phyloP scores from a whole-genome alignment of 148 eudicot genomes.

The Spergularia marina region DNA sequence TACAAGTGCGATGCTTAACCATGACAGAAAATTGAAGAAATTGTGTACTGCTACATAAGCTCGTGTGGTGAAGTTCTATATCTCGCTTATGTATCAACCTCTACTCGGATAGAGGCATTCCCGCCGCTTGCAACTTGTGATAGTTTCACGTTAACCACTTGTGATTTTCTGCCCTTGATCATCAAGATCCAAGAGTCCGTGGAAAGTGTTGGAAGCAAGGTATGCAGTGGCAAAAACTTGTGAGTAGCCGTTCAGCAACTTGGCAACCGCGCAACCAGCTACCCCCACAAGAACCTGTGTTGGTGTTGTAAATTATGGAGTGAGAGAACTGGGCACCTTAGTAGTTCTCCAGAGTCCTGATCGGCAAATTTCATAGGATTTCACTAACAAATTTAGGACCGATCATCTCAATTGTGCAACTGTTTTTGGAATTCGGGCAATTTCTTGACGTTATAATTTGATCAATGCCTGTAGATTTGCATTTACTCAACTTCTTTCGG shows the following conservation, averaged over 20 bases:
- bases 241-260: neutral
- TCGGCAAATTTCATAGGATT: neutral
- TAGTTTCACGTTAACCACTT: neutral
- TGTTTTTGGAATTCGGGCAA: too few relatives aligned
- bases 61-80: slow-evolving; percentile 15
- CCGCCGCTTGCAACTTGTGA: neutral
- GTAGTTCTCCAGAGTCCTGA: neutral
- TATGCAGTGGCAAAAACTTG: neutral
- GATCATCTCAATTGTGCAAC: neutral
- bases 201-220: neutral
- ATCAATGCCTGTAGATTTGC: too few relatives aligned
- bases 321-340: neutral
- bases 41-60: slow-evolving; percentile 19
- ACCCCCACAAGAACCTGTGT: neutral
- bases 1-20: slow-evolving; percentile 80
- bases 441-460: too few relatives aligned
- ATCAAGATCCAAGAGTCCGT: too few relatives aligned
- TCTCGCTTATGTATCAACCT: neutral
- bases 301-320: slow-evolving; percentile 12
- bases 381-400: neutral
- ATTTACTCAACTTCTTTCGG: too few relatives aligned
- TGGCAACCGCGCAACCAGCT: neutral
- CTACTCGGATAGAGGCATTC: neutral
- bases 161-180: neutral
- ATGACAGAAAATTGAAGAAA: slow-evolving; percentile 73